phyloP scores from a whole-genome alignment of 2,329 filamentous ascomycete genomes.

The Fusarium begoniae region DNA sequence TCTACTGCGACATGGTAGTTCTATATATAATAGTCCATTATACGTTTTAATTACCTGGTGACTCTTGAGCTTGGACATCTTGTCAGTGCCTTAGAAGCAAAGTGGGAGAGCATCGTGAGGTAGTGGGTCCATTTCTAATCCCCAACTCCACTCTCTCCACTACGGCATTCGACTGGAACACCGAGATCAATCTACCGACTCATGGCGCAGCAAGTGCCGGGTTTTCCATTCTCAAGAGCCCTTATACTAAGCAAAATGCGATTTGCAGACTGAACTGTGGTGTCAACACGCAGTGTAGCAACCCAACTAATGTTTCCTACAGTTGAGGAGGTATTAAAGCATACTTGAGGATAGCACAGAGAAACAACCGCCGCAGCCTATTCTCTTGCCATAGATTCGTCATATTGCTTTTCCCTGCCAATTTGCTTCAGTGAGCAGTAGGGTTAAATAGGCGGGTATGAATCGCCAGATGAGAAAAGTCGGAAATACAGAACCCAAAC shows the following conservation, averaged over 20 bases:
- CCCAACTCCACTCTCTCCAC: not conserved
- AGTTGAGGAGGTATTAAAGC: not conserved
- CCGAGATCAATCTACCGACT: not conserved
- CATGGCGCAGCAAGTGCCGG: not conserved
- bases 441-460: not conserved
- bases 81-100: too few species aligned
- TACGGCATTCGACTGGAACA: not conserved
- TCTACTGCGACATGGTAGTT: rapidly evolving
- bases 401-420: rapidly evolving
- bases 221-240: too few species aligned
- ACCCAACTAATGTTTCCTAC: not conserved
- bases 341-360: not conserved
- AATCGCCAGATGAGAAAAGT: not conserved
- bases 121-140: not conserved
- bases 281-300: too few species aligned
- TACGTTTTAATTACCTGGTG: rapidly evolving
- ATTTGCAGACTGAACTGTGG: not conserved
- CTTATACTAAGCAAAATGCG: rapidly evolving
- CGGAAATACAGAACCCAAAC: not conserved
- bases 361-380: not conserved
- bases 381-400: not conserved
- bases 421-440: not conserved
- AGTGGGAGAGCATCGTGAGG: not conserved
- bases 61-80: too few species aligned
- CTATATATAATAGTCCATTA: not conserved